Base-by-base conservation (phyloP, 2,329 filamentous ascomycete genomes). In the Colletotrichum lindemuthianum region DNA sequence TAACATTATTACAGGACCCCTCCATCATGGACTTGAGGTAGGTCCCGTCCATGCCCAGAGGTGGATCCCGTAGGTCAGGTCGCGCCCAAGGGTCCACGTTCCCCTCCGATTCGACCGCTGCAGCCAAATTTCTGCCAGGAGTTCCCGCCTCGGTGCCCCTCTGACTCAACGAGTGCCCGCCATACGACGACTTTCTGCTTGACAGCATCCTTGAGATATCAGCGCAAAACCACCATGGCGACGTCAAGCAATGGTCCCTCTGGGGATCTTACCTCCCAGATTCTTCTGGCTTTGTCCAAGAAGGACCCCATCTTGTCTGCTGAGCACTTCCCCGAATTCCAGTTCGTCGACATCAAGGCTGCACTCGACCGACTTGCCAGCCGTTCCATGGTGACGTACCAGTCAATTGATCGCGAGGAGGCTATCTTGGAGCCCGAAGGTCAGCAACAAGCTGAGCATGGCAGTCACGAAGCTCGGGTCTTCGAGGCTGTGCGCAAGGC, bases 281-380 rank as follows among this genome's bases (percentile, higher is more conserved):
- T 94, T 70, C 85, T 95, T 71, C 84, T 88, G 66, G 85, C 86
- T 59, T 82, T 95, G 71, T 84, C 84, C 75, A 81, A 86, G 72
- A 79, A 86, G 67, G 86, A 89, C 70, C 85, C 90, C 49, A 80
- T 94, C 69, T 80, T 90, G 71, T 92, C 92, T 57, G 82, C 82
- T 72, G 86, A 92, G 72, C 84, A 84, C 73, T 94, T 94, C 81
- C 88, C 91, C 70, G 76, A 84, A 70, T 79, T 83, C 71, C 82
- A 87, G 72, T 91, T 90, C 72, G 82, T 85, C 66, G 86, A 88
- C 65, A 81, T 97, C 74, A 98, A 97, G 82, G 91, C 92, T 68
- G 92, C 93, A 36, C 85, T 98, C 68, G 96, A 98, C 80, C 88
- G 93, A 70, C 86, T 99, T 57, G 86, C 84, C 36, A 96, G 92